Evolutionary conservation across 768 basidiomycete species (phyloP), one percentile per base, ranked within the genome.

Genomic region (Rhodotorula toruloides): DNA sequence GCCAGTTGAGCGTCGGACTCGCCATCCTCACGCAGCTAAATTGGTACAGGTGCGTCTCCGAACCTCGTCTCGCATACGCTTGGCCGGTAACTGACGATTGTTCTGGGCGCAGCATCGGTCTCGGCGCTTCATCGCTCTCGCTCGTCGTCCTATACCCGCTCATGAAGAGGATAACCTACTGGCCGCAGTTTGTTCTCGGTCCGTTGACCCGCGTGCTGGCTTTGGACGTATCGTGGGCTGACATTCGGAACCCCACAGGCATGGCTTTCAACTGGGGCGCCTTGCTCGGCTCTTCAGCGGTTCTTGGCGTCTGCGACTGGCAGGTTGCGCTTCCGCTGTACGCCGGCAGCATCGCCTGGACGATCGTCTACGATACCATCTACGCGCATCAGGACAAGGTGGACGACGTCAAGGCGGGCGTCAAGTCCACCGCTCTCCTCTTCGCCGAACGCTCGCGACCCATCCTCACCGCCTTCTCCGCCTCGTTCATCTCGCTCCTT

Each of bases 381-480:
- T 98, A 98, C 74, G 96, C 96, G 5, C 96, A 99, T 77, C 94
- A 96, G 89, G 96, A 99, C 79, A 99, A 98, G 79, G 75, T 68
- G 22, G 96, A 99, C 80, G 96, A 99, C 74, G 81, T 89, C 55
- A 80, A 83, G 48, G 90, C 84, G 31, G 91, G 90, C 42, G 93
- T 99, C 76, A 89, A 87, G 65, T 96, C 92, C 19, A 99, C 92
- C 4, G 96, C 96, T 3, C 82, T 98, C 49, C 83, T 97, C 47
- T 98, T 98, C 75, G 90, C 87, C 34, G 80, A 83, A 40, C 81
- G 83, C 32, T 87, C 92, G 2, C 84, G 87, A 9, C 83, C 86
- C 1, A 85, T 96, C 71, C 83, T 98, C 55, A 77, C 82, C 29
- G 84, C 81, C 27, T 85, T 98, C 63, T 89, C 90, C 3, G 79